Base-by-base conservation (phyloP, 805 yeast genomes). In the Metschnikowia bowlesiae region DNA sequence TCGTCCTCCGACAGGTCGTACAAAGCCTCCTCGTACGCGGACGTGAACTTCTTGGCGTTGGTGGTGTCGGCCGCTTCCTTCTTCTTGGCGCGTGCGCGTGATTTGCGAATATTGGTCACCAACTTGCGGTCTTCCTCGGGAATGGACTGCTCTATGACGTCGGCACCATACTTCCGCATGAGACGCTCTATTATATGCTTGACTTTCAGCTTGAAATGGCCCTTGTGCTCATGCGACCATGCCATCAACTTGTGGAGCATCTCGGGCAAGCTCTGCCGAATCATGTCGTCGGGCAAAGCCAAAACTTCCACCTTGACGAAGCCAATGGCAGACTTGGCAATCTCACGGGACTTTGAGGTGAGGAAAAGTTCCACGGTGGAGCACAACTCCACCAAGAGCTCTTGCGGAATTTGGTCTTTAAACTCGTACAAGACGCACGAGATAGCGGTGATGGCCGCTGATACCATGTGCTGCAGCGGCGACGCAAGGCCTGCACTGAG, bases 401-500 rank as follows among this genome's bases (percentile, higher is more conserved):
- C 85, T 28, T 71, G 60, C 10, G 83, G 80, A 53, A 94, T 74
- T 35, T 74, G 71, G 48, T 80, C 80, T 60, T 85, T 85, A 71
- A 88, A 95, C 69, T 94, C 97, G 68, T 83, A 92, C 37, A 94
- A 76, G 41, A 92, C 71, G 63, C 97, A 85, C 41, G 96, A 84
- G 48, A 92, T 74, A 0, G 97, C 95, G 6, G 96, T 90, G 59
- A 94, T 83, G 39, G 78, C 61, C n/a, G 98, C 97, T 62, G 96
- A 88, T 32, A 94, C 87, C 97, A 92, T 92, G 71, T 92, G 96
- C 34, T 95, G 92, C 31, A 94, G 80, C 56, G 87, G 84, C 50
- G 97, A 97, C 35, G 94, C 97, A 58, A 95, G 75, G 73, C 99
- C 99, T 30, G 97, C 99, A 67, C 92, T 82, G 31, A 92, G 85